A percentile compares a stretch with the other conserved stretches of the same genome.
phyloP scores from a whole-genome alignment of 208 protist species.

The Zelonia costaricensis region DNA sequence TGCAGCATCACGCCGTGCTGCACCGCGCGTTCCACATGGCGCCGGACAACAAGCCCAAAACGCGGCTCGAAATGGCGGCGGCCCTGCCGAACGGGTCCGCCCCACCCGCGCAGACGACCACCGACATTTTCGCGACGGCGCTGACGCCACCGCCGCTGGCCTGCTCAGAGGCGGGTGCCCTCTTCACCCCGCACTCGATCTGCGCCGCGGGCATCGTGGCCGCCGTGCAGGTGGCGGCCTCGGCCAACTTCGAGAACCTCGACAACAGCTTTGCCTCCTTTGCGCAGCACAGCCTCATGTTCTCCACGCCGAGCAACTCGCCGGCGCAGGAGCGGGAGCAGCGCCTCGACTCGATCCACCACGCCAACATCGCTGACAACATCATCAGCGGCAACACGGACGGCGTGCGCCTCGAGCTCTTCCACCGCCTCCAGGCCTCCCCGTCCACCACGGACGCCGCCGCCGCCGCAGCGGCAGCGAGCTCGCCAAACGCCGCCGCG shows the following conservation, averaged over 20 bases:
- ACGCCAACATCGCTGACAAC: conserved; percentile 42
- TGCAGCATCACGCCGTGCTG: conserved; percentile 54
- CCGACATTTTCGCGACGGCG: conserved; percentile 30
- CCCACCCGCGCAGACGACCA: background rate
- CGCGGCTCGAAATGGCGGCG: conserved; percentile 6
- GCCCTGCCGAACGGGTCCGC: background rate
- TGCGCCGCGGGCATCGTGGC: conserved; percentile 39
- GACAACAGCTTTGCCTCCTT: conserved; percentile 23
- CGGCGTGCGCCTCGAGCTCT: conserved; percentile 48
- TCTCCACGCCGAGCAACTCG: conserved; percentile 9
- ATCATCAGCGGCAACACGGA: conserved; percentile 37
- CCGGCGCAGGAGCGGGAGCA: conserved; percentile 15
- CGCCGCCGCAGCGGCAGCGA: background rate
- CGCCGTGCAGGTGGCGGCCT: conserved; percentile 28
- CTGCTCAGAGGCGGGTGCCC: conserved; percentile 23
- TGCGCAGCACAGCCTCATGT: conserved; percentile 15
- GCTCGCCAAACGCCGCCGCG: background rate
- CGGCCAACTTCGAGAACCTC: conserved; percentile 19
- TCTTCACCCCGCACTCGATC: conserved; percentile 44
- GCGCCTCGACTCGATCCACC: conserved; percentile 40
- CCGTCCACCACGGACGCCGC: background rate
- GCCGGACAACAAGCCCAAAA: background rate
- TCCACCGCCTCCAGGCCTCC: conserved; percentile 30
- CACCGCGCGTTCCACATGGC: conserved; percentile 34
- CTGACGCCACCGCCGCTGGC: conserved; percentile 37